These are phyloP conservation scores for Sequoiadendron giganteum DNA, from an alignment of 75 land plant genomes.

Conservation along the genomic window DNA sequence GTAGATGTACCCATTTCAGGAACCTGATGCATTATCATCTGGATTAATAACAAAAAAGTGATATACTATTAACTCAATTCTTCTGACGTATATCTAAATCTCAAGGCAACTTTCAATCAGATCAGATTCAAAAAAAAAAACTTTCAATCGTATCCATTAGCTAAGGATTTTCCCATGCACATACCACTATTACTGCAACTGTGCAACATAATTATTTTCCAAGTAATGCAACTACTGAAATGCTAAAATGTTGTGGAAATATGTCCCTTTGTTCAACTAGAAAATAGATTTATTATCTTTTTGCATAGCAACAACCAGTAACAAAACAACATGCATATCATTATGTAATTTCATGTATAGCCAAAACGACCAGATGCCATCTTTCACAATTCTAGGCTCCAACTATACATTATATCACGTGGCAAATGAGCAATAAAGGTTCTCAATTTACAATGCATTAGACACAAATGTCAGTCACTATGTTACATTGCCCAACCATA, in stretches of 20 bases:
- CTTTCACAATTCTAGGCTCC: background rate
- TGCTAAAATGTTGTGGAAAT: background rate
- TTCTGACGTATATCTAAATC: background rate
- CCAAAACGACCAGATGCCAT: background rate
- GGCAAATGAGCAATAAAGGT: background rate
- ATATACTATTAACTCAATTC: background rate
- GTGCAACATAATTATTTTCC: background rate
- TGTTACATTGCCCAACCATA: background rate
- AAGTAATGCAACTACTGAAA: background rate
- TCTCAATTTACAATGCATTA: background rate
- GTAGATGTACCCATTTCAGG: background rate
- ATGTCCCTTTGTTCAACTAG: background rate
- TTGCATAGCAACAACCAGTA: background rate
- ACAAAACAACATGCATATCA: background rate
- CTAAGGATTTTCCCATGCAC: background rate
- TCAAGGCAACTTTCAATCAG: background rate
- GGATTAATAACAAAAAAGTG: background rate
- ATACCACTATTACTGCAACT: background rate
- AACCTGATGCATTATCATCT: slow-evolving; percentile 6
- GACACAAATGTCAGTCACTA: background rate
- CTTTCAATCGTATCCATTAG: background rate
- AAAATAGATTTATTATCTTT: background rate
- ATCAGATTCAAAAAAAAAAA: background rate
- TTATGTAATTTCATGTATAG: background rate
- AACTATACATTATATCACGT: background rate